Base-by-base conservation (phyloP, 2,329 filamentous ascomycete genomes). In the Claviceps cyperi region DNA sequence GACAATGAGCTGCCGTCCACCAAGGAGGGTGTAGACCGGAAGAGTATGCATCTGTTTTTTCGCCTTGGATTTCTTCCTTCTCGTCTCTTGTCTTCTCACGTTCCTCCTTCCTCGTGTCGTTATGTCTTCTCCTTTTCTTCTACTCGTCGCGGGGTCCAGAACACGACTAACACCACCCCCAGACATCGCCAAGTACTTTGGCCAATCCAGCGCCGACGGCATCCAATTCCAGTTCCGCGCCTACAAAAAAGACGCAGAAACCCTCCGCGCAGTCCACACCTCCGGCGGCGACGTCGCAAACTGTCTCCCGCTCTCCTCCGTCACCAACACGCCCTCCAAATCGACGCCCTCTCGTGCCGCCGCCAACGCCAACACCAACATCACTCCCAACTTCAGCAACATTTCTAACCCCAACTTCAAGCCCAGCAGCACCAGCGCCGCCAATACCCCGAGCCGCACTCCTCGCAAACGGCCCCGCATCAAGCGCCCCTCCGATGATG, bases 151-250 rank as follows among this genome's bases (percentile, higher is more conserved):
- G 28, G 28, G 22, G 28, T 32, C 28, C 28, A 32, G 28, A 32
- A 32, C 19, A 37, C 28, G 49, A 49, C 55, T 59, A 47, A 56
- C 44, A 7, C 40, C n/a, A 17, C n/a, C 11, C 15, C 14, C 46
- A 81, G 78, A 78, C 43, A 80, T 81, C 47, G 72, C 75, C 52
- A 76, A 72, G 53, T 74, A 75, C 62, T 81, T 78, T 54, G 78
- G 77, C 24, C 76, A 78, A 51, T 78, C 74, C 3, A 82, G 77
- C 0, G 59, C 68, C 0, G 70, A 71, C 19, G 78, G 78, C 8
- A 71, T 81, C n/a, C 71, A 74, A 55, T 82, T 77, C 59, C 77
- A 81, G 57, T 80, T 82, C 57, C 72, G 78, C 1, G 53, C 60
- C 22, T 72, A 81, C 63, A 79, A 77, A 62, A 67, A 66, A 37